These are phyloP conservation scores for Gryganskiella cystojenkinii DNA, from an alignment of 192 early-diverging fungal species.

Conservation along the genomic window DNA sequence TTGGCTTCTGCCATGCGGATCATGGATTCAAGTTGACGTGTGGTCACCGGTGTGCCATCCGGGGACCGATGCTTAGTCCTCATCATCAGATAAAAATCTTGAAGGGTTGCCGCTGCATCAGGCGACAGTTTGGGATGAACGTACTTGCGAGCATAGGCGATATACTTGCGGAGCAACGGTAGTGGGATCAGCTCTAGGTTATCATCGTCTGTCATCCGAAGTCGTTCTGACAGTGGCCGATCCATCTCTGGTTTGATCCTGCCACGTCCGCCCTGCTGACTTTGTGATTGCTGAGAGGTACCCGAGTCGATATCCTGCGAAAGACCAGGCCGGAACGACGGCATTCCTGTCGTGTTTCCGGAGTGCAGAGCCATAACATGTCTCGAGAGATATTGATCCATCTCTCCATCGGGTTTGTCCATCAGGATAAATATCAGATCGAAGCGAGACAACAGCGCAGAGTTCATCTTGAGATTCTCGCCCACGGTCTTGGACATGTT, in stretches of 20 bases:
- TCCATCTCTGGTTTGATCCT: slow-evolving; percentile 18
- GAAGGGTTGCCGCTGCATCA: slow-evolving; percentile 68
- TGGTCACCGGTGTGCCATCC: slow-evolving; percentile 83
- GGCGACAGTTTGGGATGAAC: slow-evolving; percentile 74
- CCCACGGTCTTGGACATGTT: slow-evolving; percentile 86
- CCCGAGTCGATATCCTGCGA: slow-evolving; percentile 13
- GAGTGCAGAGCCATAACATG: slow-evolving; percentile 82
- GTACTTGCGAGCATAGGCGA: slow-evolving; percentile 86
- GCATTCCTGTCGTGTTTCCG: slow-evolving; percentile 23
- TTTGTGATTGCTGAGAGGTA: background rate
- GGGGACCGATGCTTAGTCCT: slow-evolving; percentile 68
- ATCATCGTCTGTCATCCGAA: slow-evolving; percentile 64
- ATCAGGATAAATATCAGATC: slow-evolving; percentile 87
- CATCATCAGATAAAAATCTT: slow-evolving; percentile 80
- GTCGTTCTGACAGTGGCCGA: slow-evolving; percentile 33
- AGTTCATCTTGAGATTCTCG: slow-evolving; percentile 84
- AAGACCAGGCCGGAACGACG: background rate
- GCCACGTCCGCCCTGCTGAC: background rate
- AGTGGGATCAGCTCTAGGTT: slow-evolving; percentile 72
- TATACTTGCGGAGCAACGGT: slow-evolving; percentile 81
- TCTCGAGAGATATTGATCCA: slow-evolving; percentile 83
- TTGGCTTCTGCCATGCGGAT: slow-evolving; percentile 81
- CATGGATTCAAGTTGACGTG: slow-evolving; percentile 85
- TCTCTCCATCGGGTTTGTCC: slow-evolving; percentile 81
- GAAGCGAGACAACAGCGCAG: slow-evolving; percentile 81